A percentile compares a stretch with the other conserved stretches of the same genome.
These are phyloP conservation scores for Syzygium jambos DNA, from an alignment of 345 rosid species.

Conservation along the genomic window DNA sequence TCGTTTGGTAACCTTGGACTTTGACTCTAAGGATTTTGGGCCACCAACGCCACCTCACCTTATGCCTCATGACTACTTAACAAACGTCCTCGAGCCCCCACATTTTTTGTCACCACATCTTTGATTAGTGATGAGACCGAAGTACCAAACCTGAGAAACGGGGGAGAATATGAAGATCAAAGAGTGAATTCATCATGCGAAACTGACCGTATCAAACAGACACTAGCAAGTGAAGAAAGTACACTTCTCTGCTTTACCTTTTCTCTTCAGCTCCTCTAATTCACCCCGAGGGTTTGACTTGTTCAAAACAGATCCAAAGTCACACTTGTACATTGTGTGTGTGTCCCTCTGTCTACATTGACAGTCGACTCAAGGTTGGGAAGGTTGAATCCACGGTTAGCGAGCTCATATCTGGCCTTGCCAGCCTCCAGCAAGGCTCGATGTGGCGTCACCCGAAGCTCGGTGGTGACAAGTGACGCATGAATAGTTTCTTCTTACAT, in stretches of 20 bases:
- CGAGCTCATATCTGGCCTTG: background rate
- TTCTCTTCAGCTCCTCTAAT: slow-evolving; percentile 75
- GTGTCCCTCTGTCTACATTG: background rate
- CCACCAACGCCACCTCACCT: background rate
- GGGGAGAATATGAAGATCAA: background rate
- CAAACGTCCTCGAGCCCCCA: background rate
- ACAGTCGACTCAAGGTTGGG: background rate
- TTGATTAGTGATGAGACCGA: slow-evolving; percentile 14
- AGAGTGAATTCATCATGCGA: background rate
- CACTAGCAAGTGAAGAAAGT: background rate
- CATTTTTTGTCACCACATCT: background rate
- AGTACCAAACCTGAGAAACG: slow-evolving; percentile 56
- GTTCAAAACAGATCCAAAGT: slow-evolving; percentile 4
- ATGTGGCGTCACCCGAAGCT: background rate
- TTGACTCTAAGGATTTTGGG: background rate
- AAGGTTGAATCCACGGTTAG: background rate
- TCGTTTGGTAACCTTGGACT: background rate
- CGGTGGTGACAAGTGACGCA: background rate
- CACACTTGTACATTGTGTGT: background rate
- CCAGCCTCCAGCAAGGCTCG: background rate
- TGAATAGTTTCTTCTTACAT: too few relatives aligned
- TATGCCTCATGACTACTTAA: background rate
- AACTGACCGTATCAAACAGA: background rate
- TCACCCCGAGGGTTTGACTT: slow-evolving; percentile 33
- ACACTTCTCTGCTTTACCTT: slow-evolving; percentile 68